Percentiles rank a stretch among this genome's conserved stretches.
Conservation (phyloP, 352 stramenopile genomes). For the Heterotrichella gracilis region DNA sequence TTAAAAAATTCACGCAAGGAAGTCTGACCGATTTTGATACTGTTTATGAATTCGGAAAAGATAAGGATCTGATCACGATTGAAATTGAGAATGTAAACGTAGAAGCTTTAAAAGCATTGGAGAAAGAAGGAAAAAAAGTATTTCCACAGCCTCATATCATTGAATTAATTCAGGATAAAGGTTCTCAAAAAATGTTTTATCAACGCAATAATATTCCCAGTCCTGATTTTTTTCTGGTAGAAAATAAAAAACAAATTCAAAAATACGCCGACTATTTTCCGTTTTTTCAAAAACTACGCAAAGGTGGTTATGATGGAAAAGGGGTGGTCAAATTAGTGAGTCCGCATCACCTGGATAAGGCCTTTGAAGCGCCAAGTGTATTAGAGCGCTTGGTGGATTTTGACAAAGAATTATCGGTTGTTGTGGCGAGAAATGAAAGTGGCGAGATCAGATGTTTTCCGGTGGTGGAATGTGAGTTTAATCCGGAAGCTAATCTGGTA, state of each 20-base stretch:
- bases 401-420: slow-evolving; percentile 39
- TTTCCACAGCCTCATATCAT: slow-evolving; percentile 32
- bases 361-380: slow-evolving; percentile 27
- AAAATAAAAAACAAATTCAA: not conserved
- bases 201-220: slow-evolving; percentile 26
- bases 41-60: slow-evolving; percentile 28
- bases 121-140: slow-evolving; percentile 22
- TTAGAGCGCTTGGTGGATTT: slow-evolving; percentile 39
- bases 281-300: slow-evolving; percentile 43
- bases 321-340: slow-evolving; percentile 33
- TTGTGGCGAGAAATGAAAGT: slow-evolving; percentile 33
- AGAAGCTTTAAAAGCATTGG: slow-evolving; percentile 23
- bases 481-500: slow-evolving; percentile 38
- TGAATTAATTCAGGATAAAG: slow-evolving; percentile 46
- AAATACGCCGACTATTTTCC: slow-evolving; percentile 26
- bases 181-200: slow-evolving; percentile 40
- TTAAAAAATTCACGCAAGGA: slow-evolving; percentile 27
- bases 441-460: slow-evolving; percentile 33
- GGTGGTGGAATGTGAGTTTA: slow-evolving; percentile 34
- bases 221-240: slow-evolving; percentile 24
- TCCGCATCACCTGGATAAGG: slow-evolving; percentile 23
- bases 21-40: slow-evolving; percentile 34
- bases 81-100: slow-evolving; percentile 48
- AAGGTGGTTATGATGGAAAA: slow-evolving; percentile 40
- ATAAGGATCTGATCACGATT: slow-evolving; percentile 39